Conservation (phyloP, 768 basidiomycete species). For the Tephrocybe rancida region DNA sequence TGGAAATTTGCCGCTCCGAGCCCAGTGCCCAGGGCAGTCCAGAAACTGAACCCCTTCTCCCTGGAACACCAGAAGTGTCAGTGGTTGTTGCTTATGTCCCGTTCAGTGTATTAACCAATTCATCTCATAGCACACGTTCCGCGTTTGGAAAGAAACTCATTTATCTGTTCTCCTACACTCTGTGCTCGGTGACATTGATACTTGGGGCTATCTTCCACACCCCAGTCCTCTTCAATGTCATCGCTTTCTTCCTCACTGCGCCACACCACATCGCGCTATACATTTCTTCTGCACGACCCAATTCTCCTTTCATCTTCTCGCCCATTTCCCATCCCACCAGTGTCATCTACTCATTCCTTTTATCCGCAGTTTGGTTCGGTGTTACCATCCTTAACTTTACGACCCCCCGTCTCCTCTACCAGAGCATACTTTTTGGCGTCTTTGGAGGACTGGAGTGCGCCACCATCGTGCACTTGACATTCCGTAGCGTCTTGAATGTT, state of each 20-base stretch:
- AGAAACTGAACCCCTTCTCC: slow-evolving; percentile 1
- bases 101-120: background rate
- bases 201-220: slow-evolving; percentile 1
- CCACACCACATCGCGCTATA: slow-evolving; percentile 13
- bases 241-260: slow-evolving; percentile 13
- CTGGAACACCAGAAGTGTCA: background rate
- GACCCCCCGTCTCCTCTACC: background rate
- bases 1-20: background rate
- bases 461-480: background rate
- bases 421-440: slow-evolving; percentile 5
- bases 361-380: slow-evolving; percentile 10
- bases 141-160: background rate
- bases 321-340: slow-evolving; percentile 4
- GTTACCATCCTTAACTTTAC: slow-evolving; percentile 6
- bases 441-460: slow-evolving; percentile 14
- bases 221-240: slow-evolving; percentile 13
- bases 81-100: background rate
- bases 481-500: slow-evolving; percentile 9
- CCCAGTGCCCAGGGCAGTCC: background rate
- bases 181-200: slow-evolving; percentile 8
- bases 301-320: slow-evolving; percentile 1
- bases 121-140: background rate
- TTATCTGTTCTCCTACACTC: slow-evolving; percentile 12
- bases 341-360: slow-evolving; percentile 5
- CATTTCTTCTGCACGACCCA: slow-evolving; percentile 5